Evolutionary conservation across 106 monocot genomes (phyloP).

Genomic region (Apostasia ramifera): DNA sequence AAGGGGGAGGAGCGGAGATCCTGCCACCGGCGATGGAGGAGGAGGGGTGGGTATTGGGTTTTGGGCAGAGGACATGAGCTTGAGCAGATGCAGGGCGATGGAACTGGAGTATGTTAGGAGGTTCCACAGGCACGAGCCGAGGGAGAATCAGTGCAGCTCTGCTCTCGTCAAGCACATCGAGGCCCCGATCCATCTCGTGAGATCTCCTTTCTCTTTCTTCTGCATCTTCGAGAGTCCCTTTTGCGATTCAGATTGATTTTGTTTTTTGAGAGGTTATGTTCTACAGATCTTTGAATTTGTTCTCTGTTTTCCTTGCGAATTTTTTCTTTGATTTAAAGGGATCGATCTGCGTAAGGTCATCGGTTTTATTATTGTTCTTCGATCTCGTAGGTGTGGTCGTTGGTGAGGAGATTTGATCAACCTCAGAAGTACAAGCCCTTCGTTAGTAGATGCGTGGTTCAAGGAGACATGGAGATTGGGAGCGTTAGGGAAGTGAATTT

Average conservation of each 20-base stretch:
- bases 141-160: conserved; percentile 51
- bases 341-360: too few relatives aligned
- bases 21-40: too few relatives aligned
- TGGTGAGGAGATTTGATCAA: conserved; percentile 52
- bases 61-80: too few relatives aligned
- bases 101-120: conserved; percentile 31
- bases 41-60: too few relatives aligned
- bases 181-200: conserved; percentile 46
- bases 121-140: conserved; percentile 32
- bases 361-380: too few relatives aligned
- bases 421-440: conserved; percentile 58
- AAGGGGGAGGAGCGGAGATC: too few relatives aligned
- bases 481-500: conserved; percentile 44
- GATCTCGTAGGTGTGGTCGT: conserved; percentile 35
- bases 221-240: too few relatives aligned
- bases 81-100: background rate
- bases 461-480: conserved; percentile 35
- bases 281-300: too few relatives aligned
- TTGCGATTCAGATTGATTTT: too few relatives aligned
- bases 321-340: too few relatives aligned
- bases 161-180: conserved; percentile 40
- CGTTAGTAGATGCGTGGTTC: conserved; percentile 39
- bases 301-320: too few relatives aligned
- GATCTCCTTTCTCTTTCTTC: background rate
- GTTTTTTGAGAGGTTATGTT: too few relatives aligned